These are phyloP conservation scores for Camellia granthamiana DNA, from an alignment of 148 eudicot species.

Conservation along the genomic window DNA sequence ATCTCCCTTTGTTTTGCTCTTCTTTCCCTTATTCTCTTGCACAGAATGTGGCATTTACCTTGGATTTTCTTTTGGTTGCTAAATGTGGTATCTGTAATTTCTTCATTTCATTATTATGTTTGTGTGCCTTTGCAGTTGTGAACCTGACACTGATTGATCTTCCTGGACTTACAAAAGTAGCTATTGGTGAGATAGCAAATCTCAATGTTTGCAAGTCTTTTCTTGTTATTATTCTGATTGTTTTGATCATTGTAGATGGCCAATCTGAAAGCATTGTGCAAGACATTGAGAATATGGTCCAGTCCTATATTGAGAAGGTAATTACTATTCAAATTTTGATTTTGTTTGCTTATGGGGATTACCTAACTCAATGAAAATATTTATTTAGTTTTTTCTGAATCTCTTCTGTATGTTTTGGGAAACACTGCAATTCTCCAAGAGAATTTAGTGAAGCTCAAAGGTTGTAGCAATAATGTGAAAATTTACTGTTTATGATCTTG, in stretches of 20 bases:
- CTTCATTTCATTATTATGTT: not conserved
- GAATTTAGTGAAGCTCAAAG: not conserved
- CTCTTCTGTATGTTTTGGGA: not conserved
- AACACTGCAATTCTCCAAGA: not conserved
- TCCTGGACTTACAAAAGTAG: slow-evolving; percentile 99
- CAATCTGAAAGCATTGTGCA: slow-evolving; percentile 61
- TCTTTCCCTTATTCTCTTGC: too few relatives aligned
- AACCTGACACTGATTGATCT: slow-evolving; percentile 96
- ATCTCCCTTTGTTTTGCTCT: too few relatives aligned
- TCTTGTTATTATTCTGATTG: slow-evolving; percentile 14
- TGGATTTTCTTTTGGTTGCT: too few relatives aligned
- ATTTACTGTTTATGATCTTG: not conserved
- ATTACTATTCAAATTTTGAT: not conserved
- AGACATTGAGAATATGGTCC: slow-evolving; percentile 71
- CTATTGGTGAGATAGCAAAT: slow-evolving; percentile 68
- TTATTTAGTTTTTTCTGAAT: not conserved
- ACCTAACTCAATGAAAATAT: too few relatives aligned
- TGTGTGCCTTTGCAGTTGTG: slow-evolving; percentile 66
- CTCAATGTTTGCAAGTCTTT: not conserved
- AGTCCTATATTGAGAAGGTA: slow-evolving; percentile 75
- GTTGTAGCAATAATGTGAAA: not conserved
- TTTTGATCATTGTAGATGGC: slow-evolving; percentile 50
- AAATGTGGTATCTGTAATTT: too few relatives aligned
- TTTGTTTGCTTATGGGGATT: not conserved
- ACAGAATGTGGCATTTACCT: too few relatives aligned